Conservation (phyloP, 768 basidiomycete genomes). For the Terana coerulea region DNA sequence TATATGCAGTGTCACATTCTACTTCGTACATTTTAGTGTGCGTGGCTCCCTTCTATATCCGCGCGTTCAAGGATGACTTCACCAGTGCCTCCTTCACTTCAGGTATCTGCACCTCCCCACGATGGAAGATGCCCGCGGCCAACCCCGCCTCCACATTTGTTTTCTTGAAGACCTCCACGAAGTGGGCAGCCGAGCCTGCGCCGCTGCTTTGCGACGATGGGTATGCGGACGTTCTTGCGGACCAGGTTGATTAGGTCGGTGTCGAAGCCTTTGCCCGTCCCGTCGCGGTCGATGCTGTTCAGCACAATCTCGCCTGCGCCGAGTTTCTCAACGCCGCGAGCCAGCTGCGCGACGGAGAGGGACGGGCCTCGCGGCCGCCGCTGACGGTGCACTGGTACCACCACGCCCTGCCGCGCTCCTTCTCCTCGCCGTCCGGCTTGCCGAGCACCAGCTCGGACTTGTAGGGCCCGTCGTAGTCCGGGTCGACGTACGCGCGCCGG, state of each 20-base stretch:
- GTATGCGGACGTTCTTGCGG: constrained; percentile 74
- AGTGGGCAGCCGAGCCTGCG: constrained; percentile 79
- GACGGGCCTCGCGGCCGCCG: constrained; percentile 82
- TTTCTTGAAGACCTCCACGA: constrained; percentile 77
- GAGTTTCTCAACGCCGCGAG: constrained; percentile 80
- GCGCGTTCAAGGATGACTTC: constrained; percentile 46
- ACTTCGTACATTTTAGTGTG: neutral
- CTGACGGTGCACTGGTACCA: constrained; percentile 99
- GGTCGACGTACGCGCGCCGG: constrained; percentile 75
- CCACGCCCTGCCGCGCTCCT: constrained; percentile 77
- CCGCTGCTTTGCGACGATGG: constrained; percentile 95
- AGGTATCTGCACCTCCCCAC: constrained; percentile 78
- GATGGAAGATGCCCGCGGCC: constrained; percentile 97
- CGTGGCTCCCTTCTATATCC: constrained; percentile 18
- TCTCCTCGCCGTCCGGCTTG: constrained; percentile 40
- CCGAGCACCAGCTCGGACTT: constrained; percentile 54
- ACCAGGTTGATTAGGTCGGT: constrained; percentile 76
- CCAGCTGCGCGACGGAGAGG: constrained; percentile 91
- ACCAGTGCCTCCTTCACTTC: constrained; percentile 69
- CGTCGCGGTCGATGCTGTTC: constrained; percentile 96
- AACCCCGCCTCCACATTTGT: constrained; percentile 88
- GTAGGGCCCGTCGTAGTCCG: constrained; percentile 66
- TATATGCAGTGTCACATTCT: neutral
- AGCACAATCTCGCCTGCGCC: constrained; percentile 95
- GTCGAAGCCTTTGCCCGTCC: constrained; percentile 85